Percentiles rank a stretch among this genome's conserved stretches.
These are phyloP conservation scores for Cercospora nicotianae DNA, from an alignment of 2,329 filamentous ascomycete genomes.

Conservation along the genomic window DNA sequence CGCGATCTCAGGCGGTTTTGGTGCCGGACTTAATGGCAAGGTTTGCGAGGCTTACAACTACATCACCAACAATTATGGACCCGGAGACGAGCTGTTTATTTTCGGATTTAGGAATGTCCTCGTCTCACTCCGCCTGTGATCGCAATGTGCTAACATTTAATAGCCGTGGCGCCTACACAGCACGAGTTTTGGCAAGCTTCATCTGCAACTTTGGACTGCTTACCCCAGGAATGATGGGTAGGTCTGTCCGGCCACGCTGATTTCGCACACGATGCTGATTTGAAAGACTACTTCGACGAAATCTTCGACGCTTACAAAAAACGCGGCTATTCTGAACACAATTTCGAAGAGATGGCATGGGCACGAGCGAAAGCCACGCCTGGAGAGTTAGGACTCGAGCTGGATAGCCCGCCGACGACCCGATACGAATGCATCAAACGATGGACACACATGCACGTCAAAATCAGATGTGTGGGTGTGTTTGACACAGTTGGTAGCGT, in stretches of 20 bases:
- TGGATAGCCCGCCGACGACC: slow-evolving; percentile 9
- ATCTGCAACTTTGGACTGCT: slow-evolving; percentile 32
- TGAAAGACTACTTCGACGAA: slow-evolving; percentile 22
- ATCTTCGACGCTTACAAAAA: slow-evolving; percentile 24
- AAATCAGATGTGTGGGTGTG: slow-evolving; percentile 46
- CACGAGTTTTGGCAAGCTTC: slow-evolving; percentile 35
- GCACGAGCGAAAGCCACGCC: slow-evolving; percentile 14
- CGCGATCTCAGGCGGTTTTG: slow-evolving; percentile 16
- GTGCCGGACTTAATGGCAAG: slow-evolving; percentile 26
- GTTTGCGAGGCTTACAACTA: slow-evolving; percentile 33
- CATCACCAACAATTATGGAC: slow-evolving; percentile 33
- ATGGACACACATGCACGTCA: slow-evolving; percentile 28
- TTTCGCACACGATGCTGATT: neutral
- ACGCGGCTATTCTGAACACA: slow-evolving; percentile 15
- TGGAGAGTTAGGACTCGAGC: slow-evolving; percentile 21
- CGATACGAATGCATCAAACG: slow-evolving; percentile 21
- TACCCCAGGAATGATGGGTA: slow-evolving; percentile 23
- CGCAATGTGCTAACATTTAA: no score
- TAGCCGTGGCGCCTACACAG: slow-evolving; percentile 34
- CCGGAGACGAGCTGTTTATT: slow-evolving; percentile 35
- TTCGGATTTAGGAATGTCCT: no score
- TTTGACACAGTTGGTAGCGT: slow-evolving; percentile 48
- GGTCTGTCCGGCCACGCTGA: neutral
- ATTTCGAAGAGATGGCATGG: slow-evolving; percentile 24
- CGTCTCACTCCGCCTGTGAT: slow-evolving; percentile 5